Percentiles rank a stretch among this genome's conserved stretches.
phyloP scores from a whole-genome alignment of 495 filamentous ascomycete genomes.

The Penicillium canescens region DNA sequence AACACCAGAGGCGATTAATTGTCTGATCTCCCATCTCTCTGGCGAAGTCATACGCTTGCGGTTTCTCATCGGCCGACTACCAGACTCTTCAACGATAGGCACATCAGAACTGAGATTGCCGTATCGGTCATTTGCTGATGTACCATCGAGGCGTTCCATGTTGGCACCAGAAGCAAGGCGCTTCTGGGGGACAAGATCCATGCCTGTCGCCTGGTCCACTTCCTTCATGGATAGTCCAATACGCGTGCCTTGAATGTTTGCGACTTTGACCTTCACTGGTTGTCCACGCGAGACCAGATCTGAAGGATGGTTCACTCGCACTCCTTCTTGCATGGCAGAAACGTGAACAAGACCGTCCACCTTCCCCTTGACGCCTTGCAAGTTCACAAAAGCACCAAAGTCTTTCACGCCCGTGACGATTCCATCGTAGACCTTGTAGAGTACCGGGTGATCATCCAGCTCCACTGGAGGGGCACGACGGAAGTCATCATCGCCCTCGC shows the following conservation, averaged over 20 bases:
- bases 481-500: conserved; percentile 63
- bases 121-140: conserved; percentile 49
- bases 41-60: conserved; percentile 95
- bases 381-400: conserved; percentile 93
- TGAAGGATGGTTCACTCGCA: conserved; percentile 86
- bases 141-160: conserved; percentile 73
- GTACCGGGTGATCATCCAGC: conserved; percentile 74
- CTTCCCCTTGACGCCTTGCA: conserved; percentile 83
- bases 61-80: conserved; percentile 54
- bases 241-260: conserved; percentile 76
- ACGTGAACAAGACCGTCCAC: conserved; percentile 94
- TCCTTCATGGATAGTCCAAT: conserved; percentile 96
- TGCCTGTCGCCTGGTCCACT: conserved; percentile 87
- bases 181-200: conserved; percentile 78
- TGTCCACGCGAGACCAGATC: conserved; percentile 82
- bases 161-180: conserved; percentile 91
- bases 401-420: conserved; percentile 89
- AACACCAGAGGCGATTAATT: conserved; percentile 92
- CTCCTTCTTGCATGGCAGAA: conserved; percentile 87
- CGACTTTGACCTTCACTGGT: conserved; percentile 87
- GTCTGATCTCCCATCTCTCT: conserved; percentile 95
- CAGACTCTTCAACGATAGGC: conserved; percentile 65
- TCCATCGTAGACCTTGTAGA: conserved; percentile 90
- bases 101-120: conserved; percentile 59
- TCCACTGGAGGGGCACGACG: conserved; percentile 73